Evolutionary conservation across 2,329 filamentous ascomycete genomes (phyloP).

Genomic region (Monilinia polystroma): DNA sequence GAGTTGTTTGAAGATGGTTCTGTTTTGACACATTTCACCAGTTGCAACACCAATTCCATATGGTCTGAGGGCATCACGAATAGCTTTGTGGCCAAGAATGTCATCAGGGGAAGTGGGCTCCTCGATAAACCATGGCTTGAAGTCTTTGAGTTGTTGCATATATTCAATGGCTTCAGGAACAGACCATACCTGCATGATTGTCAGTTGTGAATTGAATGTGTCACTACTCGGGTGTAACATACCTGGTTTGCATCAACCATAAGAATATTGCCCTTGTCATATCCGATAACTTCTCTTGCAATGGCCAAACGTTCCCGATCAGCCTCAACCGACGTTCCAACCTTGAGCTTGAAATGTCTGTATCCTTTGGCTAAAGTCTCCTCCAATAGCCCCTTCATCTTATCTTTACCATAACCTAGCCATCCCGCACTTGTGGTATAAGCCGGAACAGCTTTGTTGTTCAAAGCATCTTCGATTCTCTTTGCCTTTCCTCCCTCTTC

Average conservation of each 20-base stretch:
- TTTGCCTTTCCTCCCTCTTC: conserved; percentile 66
- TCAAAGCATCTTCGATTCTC: conserved; percentile 71
- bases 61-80: conserved; percentile 75
- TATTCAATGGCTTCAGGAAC: conserved; percentile 85
- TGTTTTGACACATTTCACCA: conserved; percentile 94
- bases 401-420: conserved; percentile 87
- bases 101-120: conserved; percentile 91
- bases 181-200: conserved; percentile 63
- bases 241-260: conserved; percentile 94
- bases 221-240: conserved; percentile 32
- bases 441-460: conserved; percentile 75
- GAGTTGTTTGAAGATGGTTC: conserved; percentile 91
- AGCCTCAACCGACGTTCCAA: conserved; percentile 69
- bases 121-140: conserved; percentile 92
- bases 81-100: conserved; percentile 81
- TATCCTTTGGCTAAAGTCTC: conserved; percentile 78
- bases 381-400: conserved; percentile 72
- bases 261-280: conserved; percentile 68
- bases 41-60: conserved; percentile 81
- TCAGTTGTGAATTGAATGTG: neutral
- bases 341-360: conserved; percentile 87
- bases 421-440: conserved; percentile 91
- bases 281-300: conserved; percentile 77
- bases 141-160: conserved; percentile 79
- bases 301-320: conserved; percentile 70